Evolutionary conservation across 768 basidiomycete genomes (phyloP), one percentile per base, ranked within the genome.

Genomic region (Calocybe indica): DNA sequence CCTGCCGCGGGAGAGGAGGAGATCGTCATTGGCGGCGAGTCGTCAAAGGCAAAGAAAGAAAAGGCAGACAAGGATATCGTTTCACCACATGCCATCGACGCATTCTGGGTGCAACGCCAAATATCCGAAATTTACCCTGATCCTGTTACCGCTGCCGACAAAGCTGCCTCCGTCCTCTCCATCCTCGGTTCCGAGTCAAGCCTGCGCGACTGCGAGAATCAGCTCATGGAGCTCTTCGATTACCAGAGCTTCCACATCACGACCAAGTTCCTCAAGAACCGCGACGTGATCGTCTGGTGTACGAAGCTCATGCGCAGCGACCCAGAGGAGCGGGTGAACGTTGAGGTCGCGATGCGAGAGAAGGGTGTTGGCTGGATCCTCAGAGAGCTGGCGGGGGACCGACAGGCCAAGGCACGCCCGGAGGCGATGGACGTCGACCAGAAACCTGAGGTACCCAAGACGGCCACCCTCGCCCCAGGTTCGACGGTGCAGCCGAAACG

Each of bases 341-440:
- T 96, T 35, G 95, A 98, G 66, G 95, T 98, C 3, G 92, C 92
- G 0, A 99, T 99, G 96, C 77, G 95, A 39, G 95, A 98, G 71
- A 95, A 91, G 67, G 92, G 91, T 10, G 79, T 94, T 7, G 94
- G 92, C 0, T 98, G 93, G 93, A 97, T 99, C 62, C 62, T 95
- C 45, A 80, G 89, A 47, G 92, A 92, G 51, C 74, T 98, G 3
- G 76, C 83, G 4, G 92, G 94, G 2, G 92, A 91, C 56, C 73
- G 90, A 4, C 82, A 84, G 52, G 68, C 76, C 3, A 82, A 81
- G 59, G 62, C 67, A 48, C 62, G 61, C 40, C 63, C 58, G 32
- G 83, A 87, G 40, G 81, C 81, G 1, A 92, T 92, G 83, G 88
- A 92, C 45, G 82, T 91, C 22, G 88, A 94, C 58, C 69, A 80